phyloP scores from a whole-genome alignment of 441 rosid genomes.

The Syzygium malaccense region DNA sequence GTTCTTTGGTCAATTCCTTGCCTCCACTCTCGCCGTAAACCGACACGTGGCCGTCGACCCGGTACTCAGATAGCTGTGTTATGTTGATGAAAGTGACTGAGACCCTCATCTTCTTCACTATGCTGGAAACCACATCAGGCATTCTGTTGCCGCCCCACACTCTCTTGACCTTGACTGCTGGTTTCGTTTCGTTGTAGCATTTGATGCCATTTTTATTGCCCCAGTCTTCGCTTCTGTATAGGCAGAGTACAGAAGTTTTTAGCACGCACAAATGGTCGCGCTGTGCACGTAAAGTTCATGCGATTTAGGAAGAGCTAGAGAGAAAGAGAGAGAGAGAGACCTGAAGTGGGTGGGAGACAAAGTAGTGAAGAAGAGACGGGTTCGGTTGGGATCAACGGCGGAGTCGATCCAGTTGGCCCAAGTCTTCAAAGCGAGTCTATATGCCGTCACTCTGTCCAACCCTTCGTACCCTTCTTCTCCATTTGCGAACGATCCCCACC shows the following conservation, averaged over 20 bases:
- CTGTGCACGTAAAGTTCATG: not conserved
- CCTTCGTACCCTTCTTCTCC: constrained; percentile 24
- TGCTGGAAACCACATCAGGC: not conserved
- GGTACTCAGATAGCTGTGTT: constrained; percentile 6
- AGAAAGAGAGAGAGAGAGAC: constrained; percentile 18
- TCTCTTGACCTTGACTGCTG: constrained; percentile 32
- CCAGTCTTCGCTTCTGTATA: constrained; percentile 63
- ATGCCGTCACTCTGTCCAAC: constrained; percentile 16
- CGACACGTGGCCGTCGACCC: constrained; percentile 7
- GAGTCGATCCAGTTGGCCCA: constrained; percentile 50
- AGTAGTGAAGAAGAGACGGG: constrained; percentile 51
- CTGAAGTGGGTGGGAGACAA: constrained; percentile 41
- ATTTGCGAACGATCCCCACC: constrained; percentile 28
- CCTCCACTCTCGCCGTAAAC: not conserved
- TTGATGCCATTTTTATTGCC: constrained; percentile 48
- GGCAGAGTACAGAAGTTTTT: not conserved
- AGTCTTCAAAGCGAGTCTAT: constrained; percentile 32
- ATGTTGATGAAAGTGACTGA: constrained; percentile 6
- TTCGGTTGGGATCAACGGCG: constrained; percentile 33
- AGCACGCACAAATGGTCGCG: not conserved
- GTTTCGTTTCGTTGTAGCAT: constrained; percentile 84
- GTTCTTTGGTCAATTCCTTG: not conserved
- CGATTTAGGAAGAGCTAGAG: not conserved
- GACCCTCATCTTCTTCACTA: constrained; percentile 1
- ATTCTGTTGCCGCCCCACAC: not conserved